Evolutionary conservation across 768 basidiomycete genomes (phyloP).

Genomic region (Tylopilus vinaceipallidus): DNA sequence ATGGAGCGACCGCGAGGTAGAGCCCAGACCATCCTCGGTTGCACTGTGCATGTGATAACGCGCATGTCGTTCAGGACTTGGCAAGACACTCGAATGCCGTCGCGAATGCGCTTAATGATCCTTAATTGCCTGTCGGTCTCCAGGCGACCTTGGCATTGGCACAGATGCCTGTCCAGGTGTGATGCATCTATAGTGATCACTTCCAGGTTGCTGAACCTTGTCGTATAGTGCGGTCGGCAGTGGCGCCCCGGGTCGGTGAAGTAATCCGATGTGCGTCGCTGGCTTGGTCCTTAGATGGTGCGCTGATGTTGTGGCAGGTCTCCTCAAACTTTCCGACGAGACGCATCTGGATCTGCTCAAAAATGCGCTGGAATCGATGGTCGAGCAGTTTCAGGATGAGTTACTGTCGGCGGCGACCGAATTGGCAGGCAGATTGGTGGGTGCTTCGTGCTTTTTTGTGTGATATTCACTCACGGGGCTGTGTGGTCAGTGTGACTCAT

Average conservation of each 20-base stretch:
- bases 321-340: slow-evolving; percentile 89
- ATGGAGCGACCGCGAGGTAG: slow-evolving; percentile 64
- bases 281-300: not conserved
- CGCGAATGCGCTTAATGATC: slow-evolving; percentile 68
- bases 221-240: slow-evolving; percentile 57
- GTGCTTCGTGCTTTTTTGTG: slow-evolving; percentile 23
- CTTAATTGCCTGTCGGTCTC: slow-evolving; percentile 79
- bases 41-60: not conserved
- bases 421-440: slow-evolving; percentile 66
- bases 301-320: slow-evolving; percentile 42
- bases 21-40: slow-evolving; percentile 6
- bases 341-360: slow-evolving; percentile 87
- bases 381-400: slow-evolving; percentile 81
- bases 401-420: slow-evolving; percentile 48
- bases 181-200: slow-evolving; percentile 11
- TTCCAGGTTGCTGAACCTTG: not conserved
- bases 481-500: slow-evolving; percentile 67
- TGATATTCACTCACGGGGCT: not conserved
- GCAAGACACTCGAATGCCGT: slow-evolving; percentile 63
- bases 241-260: slow-evolving; percentile 78
- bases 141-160: slow-evolving; percentile 81
- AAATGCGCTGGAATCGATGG: slow-evolving; percentile 81
- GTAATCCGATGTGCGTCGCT: slow-evolving; percentile 70
- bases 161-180: slow-evolving; percentile 68
- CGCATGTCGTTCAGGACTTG: slow-evolving; percentile 46